Conservation (phyloP, 495 filamentous ascomycete genomes). For the Podospora sp. region DNA sequence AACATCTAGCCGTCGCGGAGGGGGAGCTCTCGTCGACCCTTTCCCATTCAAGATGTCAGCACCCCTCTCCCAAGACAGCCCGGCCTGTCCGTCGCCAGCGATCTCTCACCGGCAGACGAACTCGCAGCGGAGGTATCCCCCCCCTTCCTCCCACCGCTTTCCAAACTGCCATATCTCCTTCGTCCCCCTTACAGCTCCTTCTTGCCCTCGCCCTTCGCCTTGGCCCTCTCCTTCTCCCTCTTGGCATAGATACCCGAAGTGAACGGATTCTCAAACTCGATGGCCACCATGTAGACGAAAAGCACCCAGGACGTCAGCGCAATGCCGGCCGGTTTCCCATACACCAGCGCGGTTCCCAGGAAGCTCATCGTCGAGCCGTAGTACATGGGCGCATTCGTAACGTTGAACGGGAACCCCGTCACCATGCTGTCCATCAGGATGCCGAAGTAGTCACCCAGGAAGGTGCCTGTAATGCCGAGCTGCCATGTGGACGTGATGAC, state of each 20-base stretch:
- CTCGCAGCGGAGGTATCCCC: not conserved
- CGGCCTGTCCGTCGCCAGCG: not conserved
- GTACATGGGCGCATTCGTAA: constrained; percentile 95
- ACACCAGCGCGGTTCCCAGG: constrained; percentile 83
- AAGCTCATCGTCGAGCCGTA: constrained; percentile 92
- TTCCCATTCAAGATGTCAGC: constrained; percentile 17
- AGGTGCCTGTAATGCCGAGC: constrained; percentile 94
- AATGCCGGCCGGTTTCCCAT: constrained; percentile 86
- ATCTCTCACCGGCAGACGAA: constrained; percentile 12
- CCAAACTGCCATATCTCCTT: constrained; percentile 45
- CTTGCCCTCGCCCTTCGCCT: constrained; percentile 34
- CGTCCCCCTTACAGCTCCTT: constrained; percentile 31
- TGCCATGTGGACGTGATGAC: constrained; percentile 88
- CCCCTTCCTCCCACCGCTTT: not conserved
- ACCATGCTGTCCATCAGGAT: constrained; percentile 96
- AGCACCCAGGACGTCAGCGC: constrained; percentile 75
- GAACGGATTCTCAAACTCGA: constrained; percentile 96
- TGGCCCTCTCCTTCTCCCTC: constrained; percentile 63
- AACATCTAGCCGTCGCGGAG: constrained; percentile 28
- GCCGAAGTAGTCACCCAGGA: constrained; percentile 97
- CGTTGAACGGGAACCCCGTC: constrained; percentile 92
- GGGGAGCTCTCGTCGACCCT: constrained; percentile 25
- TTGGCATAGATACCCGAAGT: constrained; percentile 92
- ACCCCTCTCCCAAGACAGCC: constrained; percentile 8
- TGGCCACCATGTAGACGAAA: constrained; percentile 77